phyloP scores from a whole-genome alignment of 2,329 filamentous ascomycete species.

The Penicillium italicum region DNA sequence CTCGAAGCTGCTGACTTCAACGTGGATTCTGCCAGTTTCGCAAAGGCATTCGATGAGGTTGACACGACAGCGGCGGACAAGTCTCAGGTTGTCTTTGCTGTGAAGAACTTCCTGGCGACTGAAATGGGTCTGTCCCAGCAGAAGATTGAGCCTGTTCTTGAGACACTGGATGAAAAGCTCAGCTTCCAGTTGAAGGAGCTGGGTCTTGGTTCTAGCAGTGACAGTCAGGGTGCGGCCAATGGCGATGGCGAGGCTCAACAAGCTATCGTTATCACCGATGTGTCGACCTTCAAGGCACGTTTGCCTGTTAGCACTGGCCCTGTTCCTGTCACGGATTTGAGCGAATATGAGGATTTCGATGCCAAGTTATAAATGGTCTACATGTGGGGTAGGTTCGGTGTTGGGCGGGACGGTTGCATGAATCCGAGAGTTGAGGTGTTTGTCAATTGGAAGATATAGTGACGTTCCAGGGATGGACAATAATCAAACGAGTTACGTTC shows the following conservation, averaged over 20 bases:
- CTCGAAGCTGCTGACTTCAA: constrained; percentile 48
- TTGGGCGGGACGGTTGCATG: constrained; percentile 8
- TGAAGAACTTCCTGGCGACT: constrained; percentile 51
- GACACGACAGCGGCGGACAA: constrained; percentile 48
- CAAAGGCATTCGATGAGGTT: constrained; percentile 44
- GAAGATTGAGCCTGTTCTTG: constrained; percentile 48
- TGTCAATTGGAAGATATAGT: constrained; percentile 7
- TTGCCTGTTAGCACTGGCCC: constrained; percentile 71
- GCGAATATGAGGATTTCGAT: constrained; percentile 80
- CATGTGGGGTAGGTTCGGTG: not conserved
- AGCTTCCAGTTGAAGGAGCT: constrained; percentile 43
- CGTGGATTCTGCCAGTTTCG: constrained; percentile 42
- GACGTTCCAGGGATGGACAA: not conserved
- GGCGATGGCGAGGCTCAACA: constrained; percentile 21
- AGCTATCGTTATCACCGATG: constrained; percentile 66
- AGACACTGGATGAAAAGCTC: constrained; percentile 50
- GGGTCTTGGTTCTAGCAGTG: constrained; percentile 32
- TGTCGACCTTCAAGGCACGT: constrained; percentile 74
- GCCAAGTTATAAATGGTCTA: constrained; percentile 63
- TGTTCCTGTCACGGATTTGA: constrained; percentile 68
- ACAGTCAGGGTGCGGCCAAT: not conserved
- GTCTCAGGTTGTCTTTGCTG: constrained; percentile 49
- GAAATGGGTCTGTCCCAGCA: constrained; percentile 50
- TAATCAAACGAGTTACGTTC: not conserved
- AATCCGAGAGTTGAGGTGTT: constrained; percentile 6